phyloP scores from a whole-genome alignment of 1,139 yeast species.

The Blastobotrys serpentis region DNA sequence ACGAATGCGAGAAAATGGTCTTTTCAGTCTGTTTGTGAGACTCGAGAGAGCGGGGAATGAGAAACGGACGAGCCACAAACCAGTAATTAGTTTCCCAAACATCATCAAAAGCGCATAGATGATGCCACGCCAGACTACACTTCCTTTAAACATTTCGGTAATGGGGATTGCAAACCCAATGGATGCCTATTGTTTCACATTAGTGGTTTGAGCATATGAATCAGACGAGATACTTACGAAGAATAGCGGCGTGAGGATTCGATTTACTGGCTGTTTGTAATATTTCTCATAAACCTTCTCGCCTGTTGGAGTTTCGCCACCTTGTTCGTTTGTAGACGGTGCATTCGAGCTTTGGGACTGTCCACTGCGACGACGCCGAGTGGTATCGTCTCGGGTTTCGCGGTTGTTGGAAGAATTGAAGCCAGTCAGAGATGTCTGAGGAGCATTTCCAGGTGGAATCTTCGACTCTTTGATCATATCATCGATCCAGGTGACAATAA shows the following conservation, averaged over 20 bases:
- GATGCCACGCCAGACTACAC: slow-evolving; percentile 8
- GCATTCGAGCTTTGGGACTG: too few relatives aligned
- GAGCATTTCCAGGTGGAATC: too few relatives aligned
- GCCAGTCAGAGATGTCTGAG: too few relatives aligned
- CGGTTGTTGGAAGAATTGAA: too few relatives aligned
- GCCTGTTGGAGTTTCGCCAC: background rate
- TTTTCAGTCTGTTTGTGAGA: background rate
- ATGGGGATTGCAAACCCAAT: slow-evolving; percentile 13
- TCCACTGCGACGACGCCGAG: too few relatives aligned
- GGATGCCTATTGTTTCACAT: background rate
- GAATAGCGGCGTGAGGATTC: slow-evolving; percentile 9
- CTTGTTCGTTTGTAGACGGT: background rate
- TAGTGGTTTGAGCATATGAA: background rate
- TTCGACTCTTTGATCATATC: too few relatives aligned
- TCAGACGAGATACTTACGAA: slow-evolving; percentile 1
- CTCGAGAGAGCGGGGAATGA: too few relatives aligned
- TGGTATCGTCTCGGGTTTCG: too few relatives aligned
- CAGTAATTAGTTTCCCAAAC: slow-evolving; percentile 2
- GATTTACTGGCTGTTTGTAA: background rate
- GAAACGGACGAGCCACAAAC: slow-evolving; percentile 6
- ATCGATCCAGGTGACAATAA: slow-evolving; percentile 9
- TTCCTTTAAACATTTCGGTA: slow-evolving; percentile 4
- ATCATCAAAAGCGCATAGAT: slow-evolving; percentile 9
- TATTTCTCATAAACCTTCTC: slow-evolving; percentile 1
- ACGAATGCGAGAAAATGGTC: too few relatives aligned